A percentile compares a stretch with the other conserved stretches of the same genome.
These are phyloP conservation scores for Paracamarosporium sp. DNA, from an alignment of 2,329 filamentous ascomycete species.

Conservation along the genomic window DNA sequence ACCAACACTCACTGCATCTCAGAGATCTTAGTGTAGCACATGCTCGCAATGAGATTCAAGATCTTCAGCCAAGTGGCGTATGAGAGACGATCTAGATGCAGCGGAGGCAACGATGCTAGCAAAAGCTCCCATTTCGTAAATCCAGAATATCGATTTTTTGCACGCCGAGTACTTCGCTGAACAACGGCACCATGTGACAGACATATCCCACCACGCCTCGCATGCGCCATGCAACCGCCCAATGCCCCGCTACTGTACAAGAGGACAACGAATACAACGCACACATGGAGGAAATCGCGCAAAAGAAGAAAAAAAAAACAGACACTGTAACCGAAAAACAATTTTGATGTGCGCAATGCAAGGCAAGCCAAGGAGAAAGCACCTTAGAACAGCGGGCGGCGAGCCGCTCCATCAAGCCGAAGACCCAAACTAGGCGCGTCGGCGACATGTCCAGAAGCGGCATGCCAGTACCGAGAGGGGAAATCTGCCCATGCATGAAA, in stretches of 20 bases:
- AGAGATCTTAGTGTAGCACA: too few species aligned
- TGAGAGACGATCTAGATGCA: neutral
- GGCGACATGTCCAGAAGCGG: neutral
- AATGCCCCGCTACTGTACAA: neutral
- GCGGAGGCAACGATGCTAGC: neutral
- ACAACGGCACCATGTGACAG: neutral
- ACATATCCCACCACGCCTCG: neutral
- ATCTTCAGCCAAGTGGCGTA: too few species aligned
- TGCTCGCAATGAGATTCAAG: too few species aligned
- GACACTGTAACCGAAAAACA: neutral
- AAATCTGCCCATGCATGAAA: conserved; percentile 7
- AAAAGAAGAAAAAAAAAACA: neutral
- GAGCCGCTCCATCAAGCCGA: neutral
- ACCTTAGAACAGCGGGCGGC: neutral
- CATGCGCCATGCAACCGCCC: neutral
- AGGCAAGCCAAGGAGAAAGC: neutral
- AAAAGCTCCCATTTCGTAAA: neutral
- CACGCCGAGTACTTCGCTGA: too few species aligned
- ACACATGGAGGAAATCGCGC: neutral
- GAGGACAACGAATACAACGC: neutral
- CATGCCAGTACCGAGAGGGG: neutral
- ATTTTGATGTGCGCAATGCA: neutral
- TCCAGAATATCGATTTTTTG: too few species aligned
- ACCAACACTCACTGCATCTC: too few species aligned
- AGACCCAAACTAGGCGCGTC: neutral